These are phyloP conservation scores for Andrographis paniculata DNA, from an alignment of 305 asterid species.

Conservation along the genomic window DNA sequence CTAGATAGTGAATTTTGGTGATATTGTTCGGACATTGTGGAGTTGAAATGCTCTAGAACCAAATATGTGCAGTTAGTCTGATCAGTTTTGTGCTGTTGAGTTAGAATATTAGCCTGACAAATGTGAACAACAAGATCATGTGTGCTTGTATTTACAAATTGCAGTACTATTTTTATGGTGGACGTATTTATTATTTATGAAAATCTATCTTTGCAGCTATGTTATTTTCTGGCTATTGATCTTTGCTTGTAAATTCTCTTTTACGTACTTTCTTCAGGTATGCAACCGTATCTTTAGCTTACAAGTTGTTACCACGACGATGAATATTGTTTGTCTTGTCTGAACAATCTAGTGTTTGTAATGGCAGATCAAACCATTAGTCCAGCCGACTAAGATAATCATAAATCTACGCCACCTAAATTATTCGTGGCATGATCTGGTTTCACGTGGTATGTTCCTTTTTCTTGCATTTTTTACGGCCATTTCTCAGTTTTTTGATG, in stretches of 20 bases:
- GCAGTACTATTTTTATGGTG: neutral
- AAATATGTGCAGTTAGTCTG: neutral
- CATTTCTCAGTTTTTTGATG: slow-evolving; percentile 17
- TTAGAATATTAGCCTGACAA: too few relatives aligned
- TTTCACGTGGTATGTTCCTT: slow-evolving; percentile 59
- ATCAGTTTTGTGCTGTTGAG: too few relatives aligned
- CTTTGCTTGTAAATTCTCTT: slow-evolving; percentile 83
- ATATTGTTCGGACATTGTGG: neutral
- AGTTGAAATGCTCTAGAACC: neutral
- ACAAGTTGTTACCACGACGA: slow-evolving; percentile 6
- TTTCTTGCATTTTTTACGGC: slow-evolving; percentile 7
- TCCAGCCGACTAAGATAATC: slow-evolving; percentile 63
- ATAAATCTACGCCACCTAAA: slow-evolving; percentile 33
- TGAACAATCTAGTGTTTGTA: slow-evolving; percentile 1
- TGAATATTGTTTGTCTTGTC: slow-evolving; percentile 6
- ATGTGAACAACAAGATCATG: too few relatives aligned
- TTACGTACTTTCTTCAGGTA: slow-evolving; percentile 98
- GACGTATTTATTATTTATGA: neutral
- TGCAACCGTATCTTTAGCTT: slow-evolving; percentile 23
- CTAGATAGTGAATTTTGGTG: neutral
- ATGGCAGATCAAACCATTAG: slow-evolving; percentile 85
- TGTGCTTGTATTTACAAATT: neutral
- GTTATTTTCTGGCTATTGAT: slow-evolving; percentile 92
- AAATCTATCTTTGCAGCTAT: slow-evolving; percentile 45
- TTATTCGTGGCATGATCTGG: slow-evolving; percentile 90